Percentiles rank a stretch among this genome's conserved stretches.
Conservation (phyloP, 2,329 filamentous ascomycete genomes). For the Chaetomium sp. region DNA sequence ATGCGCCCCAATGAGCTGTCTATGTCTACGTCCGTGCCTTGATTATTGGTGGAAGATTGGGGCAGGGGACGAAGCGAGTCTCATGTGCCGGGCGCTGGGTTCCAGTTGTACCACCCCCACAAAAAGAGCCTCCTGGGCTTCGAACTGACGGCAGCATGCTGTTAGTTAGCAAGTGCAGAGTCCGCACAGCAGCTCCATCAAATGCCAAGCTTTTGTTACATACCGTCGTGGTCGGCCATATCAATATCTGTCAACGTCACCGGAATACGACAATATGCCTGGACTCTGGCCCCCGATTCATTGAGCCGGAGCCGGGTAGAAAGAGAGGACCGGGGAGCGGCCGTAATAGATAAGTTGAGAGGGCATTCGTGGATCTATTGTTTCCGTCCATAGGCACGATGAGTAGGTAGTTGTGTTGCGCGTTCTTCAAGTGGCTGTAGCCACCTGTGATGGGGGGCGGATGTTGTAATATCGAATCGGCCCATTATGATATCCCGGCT, state of each 20-base stretch:
- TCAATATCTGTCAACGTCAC: background rate
- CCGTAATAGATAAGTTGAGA: no score
- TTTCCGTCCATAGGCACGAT: no score
- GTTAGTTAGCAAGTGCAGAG: background rate
- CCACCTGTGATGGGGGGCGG: background rate
- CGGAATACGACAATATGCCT: background rate
- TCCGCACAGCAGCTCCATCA: background rate
- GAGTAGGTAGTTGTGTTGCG: no score
- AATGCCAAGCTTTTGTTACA: background rate
- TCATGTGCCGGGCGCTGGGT: background rate
- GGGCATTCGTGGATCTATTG: no score
- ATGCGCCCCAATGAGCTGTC: slow-evolving; percentile 7
- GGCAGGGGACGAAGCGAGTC: background rate
- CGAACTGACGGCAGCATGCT: background rate
- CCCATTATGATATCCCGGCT: background rate
- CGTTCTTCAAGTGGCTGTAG: background rate
- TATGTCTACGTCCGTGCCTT: background rate
- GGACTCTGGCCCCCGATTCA: background rate
- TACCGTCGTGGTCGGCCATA: background rate
- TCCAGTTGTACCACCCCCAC: background rate
- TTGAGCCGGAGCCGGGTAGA: no score
- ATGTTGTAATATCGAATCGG: background rate
- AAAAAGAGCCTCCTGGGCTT: slow-evolving; percentile 4
- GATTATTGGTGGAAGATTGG: slow-evolving; percentile 10
- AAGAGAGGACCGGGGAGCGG: no score